A percentile compares a stretch with the other conserved stretches of the same genome.
phyloP scores from a whole-genome alignment of 2,329 filamentous ascomycete species.

The Microthyrium microscopicum region DNA sequence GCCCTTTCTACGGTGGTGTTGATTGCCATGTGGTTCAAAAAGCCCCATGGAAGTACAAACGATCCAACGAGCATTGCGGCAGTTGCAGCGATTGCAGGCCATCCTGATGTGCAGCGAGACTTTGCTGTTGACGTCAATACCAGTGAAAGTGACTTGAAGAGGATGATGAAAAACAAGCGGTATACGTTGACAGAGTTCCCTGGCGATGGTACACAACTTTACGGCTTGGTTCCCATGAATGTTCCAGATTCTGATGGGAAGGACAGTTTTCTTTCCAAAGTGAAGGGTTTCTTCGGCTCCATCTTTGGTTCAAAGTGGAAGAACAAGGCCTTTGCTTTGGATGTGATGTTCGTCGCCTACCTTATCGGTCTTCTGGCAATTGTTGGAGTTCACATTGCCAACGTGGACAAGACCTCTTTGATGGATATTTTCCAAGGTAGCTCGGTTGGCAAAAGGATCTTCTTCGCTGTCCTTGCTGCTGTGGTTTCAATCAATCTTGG shows the following conservation, averaged over 20 bases:
- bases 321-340: background rate
- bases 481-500: background rate
- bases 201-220: background rate
- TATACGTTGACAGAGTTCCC: background rate
- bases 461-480: conserved; percentile 2
- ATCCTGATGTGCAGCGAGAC: conserved; percentile 3
- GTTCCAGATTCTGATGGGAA: no score
- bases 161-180: background rate
- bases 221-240: background rate
- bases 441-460: conserved; percentile 1
- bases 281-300: no score
- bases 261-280: no score
- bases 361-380: background rate
- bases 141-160: background rate
- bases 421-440: conserved; percentile 2
- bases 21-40: background rate
- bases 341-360: background rate
- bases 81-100: conserved; percentile 1
- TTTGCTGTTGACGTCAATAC: background rate
- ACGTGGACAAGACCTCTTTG: background rate
- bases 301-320: background rate
- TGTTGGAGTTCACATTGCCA: background rate
- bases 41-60: background rate
- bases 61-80: conserved; percentile 4
- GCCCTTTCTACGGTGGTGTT: conserved; percentile 1